phyloP scores from a whole-genome alignment of 805 yeast species.

The Candida vaughaniae region DNA sequence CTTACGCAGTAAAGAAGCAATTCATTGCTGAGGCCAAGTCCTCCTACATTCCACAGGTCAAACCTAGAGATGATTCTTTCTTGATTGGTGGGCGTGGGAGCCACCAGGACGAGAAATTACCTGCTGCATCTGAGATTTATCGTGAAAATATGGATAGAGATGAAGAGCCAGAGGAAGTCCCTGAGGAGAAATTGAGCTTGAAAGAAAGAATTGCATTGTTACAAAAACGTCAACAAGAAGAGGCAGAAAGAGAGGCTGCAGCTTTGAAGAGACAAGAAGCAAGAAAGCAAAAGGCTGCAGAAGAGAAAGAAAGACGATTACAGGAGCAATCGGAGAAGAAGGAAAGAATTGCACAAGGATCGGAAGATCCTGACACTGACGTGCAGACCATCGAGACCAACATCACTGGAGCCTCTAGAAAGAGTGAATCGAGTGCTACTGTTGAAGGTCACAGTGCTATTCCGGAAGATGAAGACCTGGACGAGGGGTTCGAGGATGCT shows the following conservation, averaged over 20 bases:
- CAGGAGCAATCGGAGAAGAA: slow-evolving; percentile 15
- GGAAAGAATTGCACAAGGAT: slow-evolving; percentile 12
- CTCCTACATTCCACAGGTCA: slow-evolving; percentile 53
- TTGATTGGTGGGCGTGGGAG: slow-evolving; percentile 23
- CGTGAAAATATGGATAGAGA: slow-evolving; percentile 22
- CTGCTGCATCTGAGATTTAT: slow-evolving; percentile 23
- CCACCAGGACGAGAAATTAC: slow-evolving; percentile 21
- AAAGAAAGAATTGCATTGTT: slow-evolving; percentile 84
- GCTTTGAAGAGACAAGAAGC: slow-evolving; percentile 52
- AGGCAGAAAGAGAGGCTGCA: slow-evolving; percentile 68
- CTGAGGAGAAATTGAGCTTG: slow-evolving; percentile 70
- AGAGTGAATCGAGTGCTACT: slow-evolving; percentile 2
- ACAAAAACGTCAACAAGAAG: slow-evolving; percentile 79
- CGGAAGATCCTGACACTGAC: slow-evolving; percentile 7
- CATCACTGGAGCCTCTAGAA: slow-evolving; percentile 3
- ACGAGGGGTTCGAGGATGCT: background rate
- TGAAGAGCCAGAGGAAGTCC: slow-evolving; percentile 39
- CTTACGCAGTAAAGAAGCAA: slow-evolving; percentile 52
- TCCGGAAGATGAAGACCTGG: background rate
- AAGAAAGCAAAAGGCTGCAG: slow-evolving; percentile 44
- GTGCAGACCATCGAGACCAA: slow-evolving; percentile 1
- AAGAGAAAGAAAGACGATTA: slow-evolving; percentile 23
- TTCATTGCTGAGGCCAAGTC: slow-evolving; percentile 58
- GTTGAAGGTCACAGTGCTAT: slow-evolving; percentile 40
- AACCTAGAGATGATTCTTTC: slow-evolving; percentile 40